Evolutionary conservation across 2,329 filamentous ascomycete genomes (phyloP).

Genomic region (Scleromitrula shiraiana): DNA sequence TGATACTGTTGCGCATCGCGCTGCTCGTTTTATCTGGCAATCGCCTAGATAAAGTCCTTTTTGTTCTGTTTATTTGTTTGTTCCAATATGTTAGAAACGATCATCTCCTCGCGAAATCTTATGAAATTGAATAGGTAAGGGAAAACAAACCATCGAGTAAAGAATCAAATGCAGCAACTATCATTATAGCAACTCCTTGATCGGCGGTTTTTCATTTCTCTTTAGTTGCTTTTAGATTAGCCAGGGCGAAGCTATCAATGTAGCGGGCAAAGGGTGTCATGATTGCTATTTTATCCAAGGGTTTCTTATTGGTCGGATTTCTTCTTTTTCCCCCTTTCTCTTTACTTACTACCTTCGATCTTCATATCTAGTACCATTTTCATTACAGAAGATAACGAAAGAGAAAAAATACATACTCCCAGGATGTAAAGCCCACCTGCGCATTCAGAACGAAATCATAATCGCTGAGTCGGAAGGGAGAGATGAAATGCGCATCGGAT

Average conservation of each 20-base stretch:
- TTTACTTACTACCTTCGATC: too few relatives aligned
- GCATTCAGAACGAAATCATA: not conserved
- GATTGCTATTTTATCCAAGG: slow-evolving; percentile 12
- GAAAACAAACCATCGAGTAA: slow-evolving; percentile 8
- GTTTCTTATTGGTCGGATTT: too few relatives aligned
- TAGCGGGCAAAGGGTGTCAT: slow-evolving; percentile 12
- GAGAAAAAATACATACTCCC: not conserved
- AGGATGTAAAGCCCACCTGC: not conserved
- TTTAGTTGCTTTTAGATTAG: not conserved
- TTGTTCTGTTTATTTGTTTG: slow-evolving; percentile 7
- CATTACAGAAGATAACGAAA: not conserved
- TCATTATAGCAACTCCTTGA: slow-evolving; percentile 12
- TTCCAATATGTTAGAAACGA: too few relatives aligned
- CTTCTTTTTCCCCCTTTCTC: too few relatives aligned
- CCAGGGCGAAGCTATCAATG: slow-evolving; percentile 6
- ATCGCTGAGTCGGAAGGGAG: not conserved
- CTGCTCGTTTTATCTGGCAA: slow-evolving; percentile 11
- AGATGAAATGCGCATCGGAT: not conserved
- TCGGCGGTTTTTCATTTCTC: slow-evolving; percentile 12
- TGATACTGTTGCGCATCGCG: slow-evolving; percentile 13
- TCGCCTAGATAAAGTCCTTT: slow-evolving; percentile 15
- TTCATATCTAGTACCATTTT: too few relatives aligned
- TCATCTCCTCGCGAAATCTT: too few relatives aligned
- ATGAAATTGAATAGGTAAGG: not conserved
- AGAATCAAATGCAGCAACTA: slow-evolving; percentile 12